These are phyloP conservation scores for Ambrosiella beaveri DNA, from an alignment of 2,329 filamentous ascomycete genomes.

Conservation along the genomic window DNA sequence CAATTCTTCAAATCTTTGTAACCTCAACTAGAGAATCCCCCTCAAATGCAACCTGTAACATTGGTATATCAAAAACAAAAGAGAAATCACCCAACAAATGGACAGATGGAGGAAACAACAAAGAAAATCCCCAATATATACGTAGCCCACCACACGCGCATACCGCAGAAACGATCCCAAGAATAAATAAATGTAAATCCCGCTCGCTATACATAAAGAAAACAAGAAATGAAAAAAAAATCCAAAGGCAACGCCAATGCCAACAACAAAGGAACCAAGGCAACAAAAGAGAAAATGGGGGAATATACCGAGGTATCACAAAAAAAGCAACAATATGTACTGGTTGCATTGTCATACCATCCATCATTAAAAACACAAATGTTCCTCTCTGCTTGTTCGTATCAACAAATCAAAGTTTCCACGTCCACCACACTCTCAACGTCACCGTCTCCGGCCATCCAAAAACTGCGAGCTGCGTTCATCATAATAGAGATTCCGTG, in stretches of 20 bases:
- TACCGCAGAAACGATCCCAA: no score
- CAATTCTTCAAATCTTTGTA: no score
- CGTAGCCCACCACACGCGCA: no score
- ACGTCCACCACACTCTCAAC: background rate
- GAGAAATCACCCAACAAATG: background rate
- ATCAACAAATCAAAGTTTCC: background rate
- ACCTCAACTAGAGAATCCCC: no score
- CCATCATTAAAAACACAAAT: background rate
- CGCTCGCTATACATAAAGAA: background rate
- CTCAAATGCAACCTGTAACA: no score
- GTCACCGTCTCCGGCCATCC: conserved; percentile 27
- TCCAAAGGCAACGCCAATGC: no score
- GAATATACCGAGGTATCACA: no score
- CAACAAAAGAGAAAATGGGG: background rate
- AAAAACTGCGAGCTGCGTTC: conserved; percentile 34
- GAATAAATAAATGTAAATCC: background rate
- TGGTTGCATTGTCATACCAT: no score
- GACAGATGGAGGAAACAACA: no score
- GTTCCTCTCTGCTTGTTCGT: background rate
- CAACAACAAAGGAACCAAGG: background rate
- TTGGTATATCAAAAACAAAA: no score
- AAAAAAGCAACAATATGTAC: no score
- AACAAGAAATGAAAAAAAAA: background rate
- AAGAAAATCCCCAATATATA: no score
- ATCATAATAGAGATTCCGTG: conserved; percentile 32